These are phyloP conservation scores for Colletotrichum incanum DNA, from an alignment of 2,329 filamentous ascomycete genomes.

Conservation along the genomic window DNA sequence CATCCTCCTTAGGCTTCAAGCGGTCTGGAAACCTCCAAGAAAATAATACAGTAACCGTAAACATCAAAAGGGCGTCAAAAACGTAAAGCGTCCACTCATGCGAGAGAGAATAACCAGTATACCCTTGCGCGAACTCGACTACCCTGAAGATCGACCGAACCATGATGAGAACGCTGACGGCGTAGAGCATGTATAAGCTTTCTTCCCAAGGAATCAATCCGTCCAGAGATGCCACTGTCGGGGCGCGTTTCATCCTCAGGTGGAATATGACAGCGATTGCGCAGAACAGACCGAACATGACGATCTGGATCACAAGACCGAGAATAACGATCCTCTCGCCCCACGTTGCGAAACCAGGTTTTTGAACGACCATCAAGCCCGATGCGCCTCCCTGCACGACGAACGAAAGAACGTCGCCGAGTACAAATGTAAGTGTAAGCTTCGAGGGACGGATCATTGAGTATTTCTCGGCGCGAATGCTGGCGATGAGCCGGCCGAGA, in stretches of 20 bases:
- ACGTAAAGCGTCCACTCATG: slow-evolving; percentile 62
- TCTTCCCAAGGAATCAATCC: slow-evolving; percentile 15
- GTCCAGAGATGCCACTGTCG: neutral
- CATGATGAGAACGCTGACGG: slow-evolving; percentile 49
- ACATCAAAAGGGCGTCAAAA: slow-evolving; percentile 61
- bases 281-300: slow-evolving; percentile 69
- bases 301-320: slow-evolving; percentile 70
- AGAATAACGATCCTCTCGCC: slow-evolving; percentile 61
- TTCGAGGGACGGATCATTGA: slow-evolving; percentile 54
- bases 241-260: slow-evolving; percentile 30
- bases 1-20: neutral
- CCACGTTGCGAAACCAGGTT: slow-evolving; percentile 40
- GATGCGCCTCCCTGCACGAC: slow-evolving; percentile 52
- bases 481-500: slow-evolving; percentile 59
- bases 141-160: slow-evolving; percentile 62
- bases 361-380: slow-evolving; percentile 53
- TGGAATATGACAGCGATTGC: slow-evolving; percentile 62
- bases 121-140: slow-evolving; percentile 63
- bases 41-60: slow-evolving; percentile 46
- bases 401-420: slow-evolving; percentile 61
- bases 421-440: slow-evolving; percentile 70
- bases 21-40: slow-evolving; percentile 45
- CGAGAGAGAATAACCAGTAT: slow-evolving; percentile 56
- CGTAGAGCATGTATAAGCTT: slow-evolving; percentile 31
- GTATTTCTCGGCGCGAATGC: slow-evolving; percentile 53